A percentile compares a stretch with the other conserved stretches of the same genome.
Conservation (phyloP, 176 grass and related monocot genomes). For the Oryza coarctata region DNA sequence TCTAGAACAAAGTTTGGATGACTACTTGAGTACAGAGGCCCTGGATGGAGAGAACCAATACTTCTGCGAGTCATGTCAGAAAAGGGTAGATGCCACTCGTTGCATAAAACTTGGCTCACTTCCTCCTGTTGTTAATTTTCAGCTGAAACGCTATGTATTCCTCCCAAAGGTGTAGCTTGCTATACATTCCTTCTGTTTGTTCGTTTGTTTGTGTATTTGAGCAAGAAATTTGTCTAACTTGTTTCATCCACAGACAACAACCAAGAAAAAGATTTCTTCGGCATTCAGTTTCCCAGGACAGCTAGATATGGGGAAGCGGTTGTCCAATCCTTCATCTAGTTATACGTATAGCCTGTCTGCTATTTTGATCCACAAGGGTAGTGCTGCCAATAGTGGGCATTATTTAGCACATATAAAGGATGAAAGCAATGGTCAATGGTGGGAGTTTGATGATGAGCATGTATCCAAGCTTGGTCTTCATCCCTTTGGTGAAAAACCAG, state of each 20-base stretch:
- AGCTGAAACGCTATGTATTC: slow-evolving; percentile 92
- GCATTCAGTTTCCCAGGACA: slow-evolving; percentile 82
- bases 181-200: neutral
- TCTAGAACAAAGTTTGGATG: slow-evolving; percentile 89
- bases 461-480: slow-evolving; percentile 86
- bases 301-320: slow-evolving; percentile 68
- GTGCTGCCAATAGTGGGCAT: slow-evolving; percentile 92
- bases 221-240: slow-evolving; percentile 17
- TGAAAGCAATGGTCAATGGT: slow-evolving; percentile 84
- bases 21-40: slow-evolving; percentile 84
- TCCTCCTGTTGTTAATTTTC: slow-evolving; percentile 90
- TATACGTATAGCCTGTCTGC: slow-evolving; percentile 77
- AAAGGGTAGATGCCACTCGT: slow-evolving; percentile 84
- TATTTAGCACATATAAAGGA: slow-evolving; percentile 99
- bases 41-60: slow-evolving; percentile 95
- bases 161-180: slow-evolving; percentile 69
- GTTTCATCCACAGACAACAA: slow-evolving; percentile 72
- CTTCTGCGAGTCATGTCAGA: slow-evolving; percentile 79
- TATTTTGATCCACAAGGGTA: slow-evolving; percentile 97
- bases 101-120: slow-evolving; percentile 90
- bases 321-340: slow-evolving; percentile 58
- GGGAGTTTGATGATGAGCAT: slow-evolving; percentile 99
- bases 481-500: slow-evolving; percentile 78
- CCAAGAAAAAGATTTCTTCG: slow-evolving; percentile 96
- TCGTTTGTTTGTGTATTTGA: slow-evolving; percentile 4